Percentiles rank a stretch among this genome's conserved stretches.
Conservation (phyloP, 139 green algal genomes). For the Closterium sp. region DNA sequence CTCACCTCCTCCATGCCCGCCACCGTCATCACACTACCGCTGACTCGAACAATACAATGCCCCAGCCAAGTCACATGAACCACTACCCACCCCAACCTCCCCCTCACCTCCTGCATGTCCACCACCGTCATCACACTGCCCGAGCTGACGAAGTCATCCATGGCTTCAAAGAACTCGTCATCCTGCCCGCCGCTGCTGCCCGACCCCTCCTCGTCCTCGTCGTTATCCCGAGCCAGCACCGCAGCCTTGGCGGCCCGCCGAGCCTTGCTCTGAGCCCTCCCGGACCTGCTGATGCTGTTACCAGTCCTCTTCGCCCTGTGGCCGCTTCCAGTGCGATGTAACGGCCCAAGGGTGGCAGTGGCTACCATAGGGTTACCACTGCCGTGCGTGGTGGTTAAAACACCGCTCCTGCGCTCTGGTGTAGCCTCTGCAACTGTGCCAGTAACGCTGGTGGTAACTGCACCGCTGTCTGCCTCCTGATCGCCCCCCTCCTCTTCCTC, state of each 20-base stretch:
- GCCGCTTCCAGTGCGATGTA: neutral
- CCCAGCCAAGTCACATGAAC: too few species aligned
- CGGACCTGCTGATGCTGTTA: neutral
- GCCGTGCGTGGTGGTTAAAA: too few species aligned
- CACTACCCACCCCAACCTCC: too few species aligned
- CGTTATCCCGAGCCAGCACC: neutral
- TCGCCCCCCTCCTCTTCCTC: neutral
- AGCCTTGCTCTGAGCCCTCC: neutral
- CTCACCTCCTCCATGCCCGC: too few species aligned
- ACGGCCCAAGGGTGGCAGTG: neutral
- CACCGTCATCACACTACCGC: too few species aligned
- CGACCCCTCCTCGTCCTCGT: neutral
- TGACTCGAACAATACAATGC: too few species aligned
- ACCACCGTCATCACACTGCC: neutral
- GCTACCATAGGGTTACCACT: too few species aligned
- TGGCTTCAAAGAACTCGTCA: conserved; percentile 16
- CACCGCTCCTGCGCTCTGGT: too few species aligned
- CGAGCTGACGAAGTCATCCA: conserved; percentile 5
- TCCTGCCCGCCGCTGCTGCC: neutral
- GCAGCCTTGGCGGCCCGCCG: neutral
- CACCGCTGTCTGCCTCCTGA: neutral
- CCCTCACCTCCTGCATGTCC: neutral
- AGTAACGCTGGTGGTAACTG: neutral
- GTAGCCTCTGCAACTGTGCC: too few species aligned
- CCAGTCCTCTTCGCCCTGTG: neutral